Evolutionary conservation across 805 yeast genomes (phyloP).

Genomic region (Wickerhamomyces hampshirensis): DNA sequence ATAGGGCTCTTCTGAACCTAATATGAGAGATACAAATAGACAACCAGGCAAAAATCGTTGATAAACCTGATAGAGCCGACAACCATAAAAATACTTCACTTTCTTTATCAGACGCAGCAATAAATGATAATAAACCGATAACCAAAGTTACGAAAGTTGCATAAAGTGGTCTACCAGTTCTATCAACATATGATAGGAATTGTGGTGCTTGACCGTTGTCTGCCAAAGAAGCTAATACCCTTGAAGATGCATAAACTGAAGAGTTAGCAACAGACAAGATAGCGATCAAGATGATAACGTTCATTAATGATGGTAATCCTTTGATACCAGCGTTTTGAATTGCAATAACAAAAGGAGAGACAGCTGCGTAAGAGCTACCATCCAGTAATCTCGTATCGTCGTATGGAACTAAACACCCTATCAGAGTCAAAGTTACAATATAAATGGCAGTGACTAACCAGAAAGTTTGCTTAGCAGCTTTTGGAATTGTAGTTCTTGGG

Average conservation of each 20-base stretch:
- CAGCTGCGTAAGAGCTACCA: conserved; percentile 49
- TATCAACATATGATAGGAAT: conserved; percentile 55
- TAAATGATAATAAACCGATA: conserved; percentile 56
- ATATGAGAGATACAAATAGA: conserved; percentile 56
- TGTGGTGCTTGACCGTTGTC: conserved; percentile 61
- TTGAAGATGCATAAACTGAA: conserved; percentile 64
- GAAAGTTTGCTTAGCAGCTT: conserved; percentile 75
- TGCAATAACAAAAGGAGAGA: conserved; percentile 79
- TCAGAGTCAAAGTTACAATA: conserved; percentile 47
- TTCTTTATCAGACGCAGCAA: conserved; percentile 48
- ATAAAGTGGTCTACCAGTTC: conserved; percentile 62
- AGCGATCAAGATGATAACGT: conserved; percentile 63
- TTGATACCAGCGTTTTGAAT: conserved; percentile 56
- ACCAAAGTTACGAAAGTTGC: conserved; percentile 46
- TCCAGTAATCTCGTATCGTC: conserved; percentile 43
- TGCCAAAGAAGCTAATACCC: conserved; percentile 59
- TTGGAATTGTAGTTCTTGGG: conserved; percentile 64
- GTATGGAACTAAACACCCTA: conserved; percentile 72
- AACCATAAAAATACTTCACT: conserved; percentile 61
- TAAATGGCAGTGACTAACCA: conserved; percentile 74
- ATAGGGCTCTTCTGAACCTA: conserved; percentile 60
- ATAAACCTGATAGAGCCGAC: conserved; percentile 57
- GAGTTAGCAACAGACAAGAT: conserved; percentile 71
- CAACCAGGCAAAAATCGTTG: conserved; percentile 61
- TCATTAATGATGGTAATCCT: conserved; percentile 61